Conservation (phyloP, 768 basidiomycete genomes). For the Termitomyces heimii region DNA sequence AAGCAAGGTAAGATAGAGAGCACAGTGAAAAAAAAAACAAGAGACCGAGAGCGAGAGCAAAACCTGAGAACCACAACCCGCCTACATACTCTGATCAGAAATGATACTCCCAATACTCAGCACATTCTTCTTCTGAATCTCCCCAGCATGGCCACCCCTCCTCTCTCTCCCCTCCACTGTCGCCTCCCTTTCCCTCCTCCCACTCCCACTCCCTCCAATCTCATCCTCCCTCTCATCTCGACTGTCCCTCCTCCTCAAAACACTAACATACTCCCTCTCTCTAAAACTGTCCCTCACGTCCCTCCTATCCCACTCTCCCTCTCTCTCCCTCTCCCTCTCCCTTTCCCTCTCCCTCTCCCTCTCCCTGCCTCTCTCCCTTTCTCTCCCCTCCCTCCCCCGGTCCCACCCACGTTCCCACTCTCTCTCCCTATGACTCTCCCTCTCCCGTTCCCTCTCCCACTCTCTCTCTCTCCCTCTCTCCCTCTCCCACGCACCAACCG, state of each 20-base stretch:
- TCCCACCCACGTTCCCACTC: slow-evolving; percentile 11
- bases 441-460: slow-evolving; percentile 4
- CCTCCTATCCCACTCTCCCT: slow-evolving; percentile 1
- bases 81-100: slow-evolving; percentile 21
- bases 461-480: slow-evolving; percentile 7
- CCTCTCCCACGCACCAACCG: slow-evolving; percentile 4
- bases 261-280: neutral
- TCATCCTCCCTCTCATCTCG: slow-evolving; percentile 5
- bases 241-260: slow-evolving; percentile 2
- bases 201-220: slow-evolving; percentile 4
- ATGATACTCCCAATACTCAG: slow-evolving; percentile 71
- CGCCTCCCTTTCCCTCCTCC: slow-evolving; percentile 16
- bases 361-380: slow-evolving; percentile 6
- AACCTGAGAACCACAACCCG: neutral
- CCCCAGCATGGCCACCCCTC: slow-evolving; percentile 11
- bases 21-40: neutral
- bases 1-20: neutral
- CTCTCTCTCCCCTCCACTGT: slow-evolving; percentile 9
- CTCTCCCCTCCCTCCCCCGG: slow-evolving; percentile 6
- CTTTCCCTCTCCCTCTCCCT: slow-evolving; percentile 6
- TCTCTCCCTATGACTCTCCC: neutral
- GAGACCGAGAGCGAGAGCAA: neutral
- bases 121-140: slow-evolving; percentile 53
- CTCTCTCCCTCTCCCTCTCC: slow-evolving; percentile 4
- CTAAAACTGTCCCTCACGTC: neutral